Evolutionary conservation across 1,284 basidiomycete species (phyloP).

Genomic region (Heterobasidion parviporum): DNA sequence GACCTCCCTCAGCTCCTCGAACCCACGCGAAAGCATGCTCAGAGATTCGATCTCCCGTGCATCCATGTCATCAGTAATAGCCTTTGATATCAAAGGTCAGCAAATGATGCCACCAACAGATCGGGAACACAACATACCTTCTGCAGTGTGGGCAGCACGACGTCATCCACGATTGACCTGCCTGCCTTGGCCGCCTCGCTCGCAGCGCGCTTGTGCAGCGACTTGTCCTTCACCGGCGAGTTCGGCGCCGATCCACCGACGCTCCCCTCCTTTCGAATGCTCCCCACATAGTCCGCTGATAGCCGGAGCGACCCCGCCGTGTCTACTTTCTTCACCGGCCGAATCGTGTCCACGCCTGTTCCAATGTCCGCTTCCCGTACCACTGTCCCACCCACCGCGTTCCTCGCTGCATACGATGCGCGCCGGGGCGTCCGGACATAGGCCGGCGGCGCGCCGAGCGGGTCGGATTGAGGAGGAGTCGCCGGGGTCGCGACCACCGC

Average conservation of each 20-base stretch:
- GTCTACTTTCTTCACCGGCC: conserved; percentile 90
- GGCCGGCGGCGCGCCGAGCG: conserved; percentile 25
- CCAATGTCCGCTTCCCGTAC: conserved; percentile 77
- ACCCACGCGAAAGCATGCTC: conserved; percentile 85
- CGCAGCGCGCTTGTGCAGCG: conserved; percentile 34
- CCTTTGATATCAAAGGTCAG: conserved; percentile 32
- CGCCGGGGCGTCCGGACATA: conserved; percentile 38
- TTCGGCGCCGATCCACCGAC: conserved; percentile 31
- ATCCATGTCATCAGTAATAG: conserved; percentile 77
- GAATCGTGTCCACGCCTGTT: conserved; percentile 79
- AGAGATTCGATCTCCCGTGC: conserved; percentile 84
- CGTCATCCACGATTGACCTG: conserved; percentile 66
- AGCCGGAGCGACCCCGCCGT: conserved; percentile 67
- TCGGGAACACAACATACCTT: conserved; percentile 43
- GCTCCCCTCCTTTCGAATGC: conserved; percentile 44
- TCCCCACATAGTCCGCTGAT: conserved; percentile 78
- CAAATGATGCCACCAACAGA: conserved; percentile 24
- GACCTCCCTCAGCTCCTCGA: conserved; percentile 72
- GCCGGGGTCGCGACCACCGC: conserved; percentile 18
- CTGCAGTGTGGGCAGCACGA: conserved; percentile 70
- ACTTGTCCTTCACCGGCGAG: conserved; percentile 30
- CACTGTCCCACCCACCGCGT: conserved; percentile 63
- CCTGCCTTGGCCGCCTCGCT: conserved; percentile 44
- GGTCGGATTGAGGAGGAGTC: conserved; percentile 25
- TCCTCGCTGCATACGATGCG: conserved; percentile 68